A percentile compares a stretch with the other conserved stretches of the same genome.
phyloP scores from a whole-genome alignment of 1,284 basidiomycete genomes.

The Anthracocystis setariae region DNA sequence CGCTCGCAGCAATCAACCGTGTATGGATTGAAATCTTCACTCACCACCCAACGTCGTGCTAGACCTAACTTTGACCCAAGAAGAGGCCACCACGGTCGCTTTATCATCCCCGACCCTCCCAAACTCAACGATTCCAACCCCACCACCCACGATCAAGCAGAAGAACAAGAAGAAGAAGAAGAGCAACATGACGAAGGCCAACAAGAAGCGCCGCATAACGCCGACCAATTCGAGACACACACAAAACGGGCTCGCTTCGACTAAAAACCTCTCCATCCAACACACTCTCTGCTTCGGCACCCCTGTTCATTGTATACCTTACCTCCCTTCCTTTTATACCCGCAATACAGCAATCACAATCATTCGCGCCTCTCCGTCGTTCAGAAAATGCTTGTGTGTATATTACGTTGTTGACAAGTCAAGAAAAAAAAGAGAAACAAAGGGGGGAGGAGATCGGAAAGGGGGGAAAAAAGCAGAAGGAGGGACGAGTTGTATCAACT shows the following conservation, averaged over 20 bases:
- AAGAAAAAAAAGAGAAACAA: conserved; percentile 3
- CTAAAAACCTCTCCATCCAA: background rate
- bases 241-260: conserved; percentile 28
- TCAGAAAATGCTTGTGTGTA: conserved; percentile 43
- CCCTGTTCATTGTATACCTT: background rate
- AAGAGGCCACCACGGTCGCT: conserved; percentile 57
- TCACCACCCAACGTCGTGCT: conserved; percentile 41
- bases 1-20: conserved; percentile 55
- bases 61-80: conserved; percentile 53
- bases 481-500: background rate
- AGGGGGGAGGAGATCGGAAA: background rate
- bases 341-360: conserved; percentile 11
- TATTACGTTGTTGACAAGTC: conserved; percentile 30
- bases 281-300: background rate
- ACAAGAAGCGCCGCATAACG: conserved; percentile 10
- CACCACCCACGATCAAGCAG: conserved; percentile 1
- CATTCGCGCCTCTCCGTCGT: conserved; percentile 25
- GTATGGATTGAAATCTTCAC: conserved; percentile 37
- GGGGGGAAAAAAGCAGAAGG: no score
- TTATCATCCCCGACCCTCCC: conserved; percentile 40
- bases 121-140: background rate
- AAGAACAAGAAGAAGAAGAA: conserved; percentile 7
- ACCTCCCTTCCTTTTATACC: background rate
- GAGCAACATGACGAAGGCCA: conserved; percentile 8
- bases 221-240: conserved; percentile 17